Evolutionary conservation across 116 monocot genomes (phyloP).

Genomic region (Iris pallida): DNA sequence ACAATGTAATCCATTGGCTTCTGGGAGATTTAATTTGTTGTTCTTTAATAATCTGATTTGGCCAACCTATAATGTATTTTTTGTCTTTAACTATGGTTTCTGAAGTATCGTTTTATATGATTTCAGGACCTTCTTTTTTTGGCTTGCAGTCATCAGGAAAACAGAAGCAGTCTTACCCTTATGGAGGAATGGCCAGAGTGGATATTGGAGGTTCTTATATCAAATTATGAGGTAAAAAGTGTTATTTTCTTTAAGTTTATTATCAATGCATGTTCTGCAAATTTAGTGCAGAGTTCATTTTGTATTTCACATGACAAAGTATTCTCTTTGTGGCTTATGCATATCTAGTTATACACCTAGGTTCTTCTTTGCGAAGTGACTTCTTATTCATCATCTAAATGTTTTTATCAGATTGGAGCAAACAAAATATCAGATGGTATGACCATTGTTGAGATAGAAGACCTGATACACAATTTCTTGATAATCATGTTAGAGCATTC

Average conservation of each 20-base stretch:
- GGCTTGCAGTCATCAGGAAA: constrained; percentile 99
- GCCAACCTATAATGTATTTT: background rate
- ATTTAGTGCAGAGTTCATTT: no score
- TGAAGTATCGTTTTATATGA: constrained; percentile 49
- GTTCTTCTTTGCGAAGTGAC: background rate
- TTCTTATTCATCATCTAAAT: background rate
- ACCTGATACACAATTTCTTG: constrained; percentile 88
- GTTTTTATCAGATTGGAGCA: constrained; percentile 43
- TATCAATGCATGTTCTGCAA: no score
- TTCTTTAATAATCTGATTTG: background rate
- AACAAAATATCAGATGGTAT: constrained; percentile 37
- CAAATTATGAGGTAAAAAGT: constrained; percentile 78
- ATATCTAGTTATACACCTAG: background rate
- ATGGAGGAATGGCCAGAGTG: constrained; percentile 99
- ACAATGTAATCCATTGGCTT: no score
- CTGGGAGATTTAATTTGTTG: background rate
- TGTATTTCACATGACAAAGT: no score
- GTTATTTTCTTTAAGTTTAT: no score
- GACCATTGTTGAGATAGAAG: constrained; percentile 80
- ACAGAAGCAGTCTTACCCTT: constrained; percentile 65
- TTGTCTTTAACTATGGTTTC: constrained; percentile 9
- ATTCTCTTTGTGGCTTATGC: background rate
- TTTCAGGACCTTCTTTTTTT: constrained; percentile 99
- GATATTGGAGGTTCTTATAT: constrained; percentile 94
- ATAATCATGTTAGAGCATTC: constrained; percentile 95